These are phyloP conservation scores for Fusarium longipes DNA, from an alignment of 2,329 filamentous ascomycete species.

Conservation along the genomic window DNA sequence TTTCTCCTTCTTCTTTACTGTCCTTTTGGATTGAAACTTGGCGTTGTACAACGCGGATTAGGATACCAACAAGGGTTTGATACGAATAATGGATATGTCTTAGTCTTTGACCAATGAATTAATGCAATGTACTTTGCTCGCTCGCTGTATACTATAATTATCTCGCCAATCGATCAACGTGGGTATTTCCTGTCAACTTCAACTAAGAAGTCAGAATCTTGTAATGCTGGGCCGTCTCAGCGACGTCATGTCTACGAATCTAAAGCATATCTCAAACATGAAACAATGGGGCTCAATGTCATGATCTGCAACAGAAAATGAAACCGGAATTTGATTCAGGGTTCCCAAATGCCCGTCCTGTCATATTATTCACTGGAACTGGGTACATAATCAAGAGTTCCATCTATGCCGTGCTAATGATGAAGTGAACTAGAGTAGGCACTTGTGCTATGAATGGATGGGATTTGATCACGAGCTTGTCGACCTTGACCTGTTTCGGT, in stretches of 20 bases:
- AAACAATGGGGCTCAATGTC: conserved; percentile 29
- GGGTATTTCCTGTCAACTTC: not conserved
- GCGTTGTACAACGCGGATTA: conserved; percentile 16
- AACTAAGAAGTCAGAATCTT: not conserved
- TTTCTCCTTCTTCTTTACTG: no score
- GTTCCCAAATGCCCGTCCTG: conserved; percentile 1
- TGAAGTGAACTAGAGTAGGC: not conserved
- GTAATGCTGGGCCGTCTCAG: no score
- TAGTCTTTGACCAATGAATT: conserved; percentile 11
- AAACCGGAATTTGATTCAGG: conserved; percentile 4
- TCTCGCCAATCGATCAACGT: conserved; percentile 6
- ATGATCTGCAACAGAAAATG: conserved; percentile 29
- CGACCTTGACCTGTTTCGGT: not conserved
- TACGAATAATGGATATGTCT: conserved; percentile 7
- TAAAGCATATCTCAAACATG: conserved; percentile 11
- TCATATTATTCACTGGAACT: not conserved
- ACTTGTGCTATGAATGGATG: not conserved
- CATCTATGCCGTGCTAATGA: conserved; percentile 1
- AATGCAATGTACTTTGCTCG: not conserved
- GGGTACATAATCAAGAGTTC: not conserved
- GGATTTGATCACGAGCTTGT: conserved; percentile 13
- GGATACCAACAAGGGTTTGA: conserved; percentile 12
- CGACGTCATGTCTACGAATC: conserved; percentile 34
- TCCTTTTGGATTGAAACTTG: conserved; percentile 19
- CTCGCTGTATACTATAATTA: conserved; percentile 6